phyloP scores from a whole-genome alignment of 331 rosid genomes.

The Quercus tomentella region DNA sequence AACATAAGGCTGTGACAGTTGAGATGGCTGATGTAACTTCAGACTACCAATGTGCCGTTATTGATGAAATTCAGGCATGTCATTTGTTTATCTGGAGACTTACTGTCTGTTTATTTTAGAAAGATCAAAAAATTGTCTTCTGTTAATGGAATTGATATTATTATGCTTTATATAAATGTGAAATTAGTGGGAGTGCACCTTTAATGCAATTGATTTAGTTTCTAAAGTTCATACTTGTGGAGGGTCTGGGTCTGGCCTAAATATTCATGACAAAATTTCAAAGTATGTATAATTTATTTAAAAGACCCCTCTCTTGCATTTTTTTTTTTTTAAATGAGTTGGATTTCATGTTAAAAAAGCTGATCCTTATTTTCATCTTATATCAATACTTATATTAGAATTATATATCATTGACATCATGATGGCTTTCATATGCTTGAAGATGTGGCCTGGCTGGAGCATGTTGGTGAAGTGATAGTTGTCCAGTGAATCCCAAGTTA shows the following conservation, averaged over 20 bases:
- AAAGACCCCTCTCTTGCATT: neutral
- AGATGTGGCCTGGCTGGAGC: neutral
- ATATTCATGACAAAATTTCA: neutral
- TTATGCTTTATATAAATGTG: neutral
- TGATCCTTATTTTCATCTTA: neutral
- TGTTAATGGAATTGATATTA: constrained; percentile 11
- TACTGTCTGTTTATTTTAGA: constrained; percentile 1
- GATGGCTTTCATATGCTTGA: neutral
- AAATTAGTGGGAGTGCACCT: neutral
- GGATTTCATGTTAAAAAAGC: neutral
- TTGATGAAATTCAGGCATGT: constrained; percentile 96
- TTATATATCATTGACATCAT: neutral
- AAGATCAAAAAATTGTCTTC: constrained; percentile 4
- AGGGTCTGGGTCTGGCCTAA: neutral
- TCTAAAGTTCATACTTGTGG: neutral
- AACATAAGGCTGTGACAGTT: constrained; percentile 87
- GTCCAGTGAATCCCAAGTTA: neutral
- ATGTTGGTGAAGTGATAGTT: neutral
- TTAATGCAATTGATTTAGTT: neutral
- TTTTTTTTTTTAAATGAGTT: neutral
- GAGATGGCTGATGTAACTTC: constrained; percentile 92
- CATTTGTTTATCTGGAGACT: constrained; percentile 23
- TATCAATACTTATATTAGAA: neutral
- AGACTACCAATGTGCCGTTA: constrained; percentile 66
- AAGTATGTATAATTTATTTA: neutral